These are phyloP conservation scores for Entomortierella parvispora DNA, from an alignment of 192 early-diverging fungal genomes.

Conservation along the genomic window DNA sequence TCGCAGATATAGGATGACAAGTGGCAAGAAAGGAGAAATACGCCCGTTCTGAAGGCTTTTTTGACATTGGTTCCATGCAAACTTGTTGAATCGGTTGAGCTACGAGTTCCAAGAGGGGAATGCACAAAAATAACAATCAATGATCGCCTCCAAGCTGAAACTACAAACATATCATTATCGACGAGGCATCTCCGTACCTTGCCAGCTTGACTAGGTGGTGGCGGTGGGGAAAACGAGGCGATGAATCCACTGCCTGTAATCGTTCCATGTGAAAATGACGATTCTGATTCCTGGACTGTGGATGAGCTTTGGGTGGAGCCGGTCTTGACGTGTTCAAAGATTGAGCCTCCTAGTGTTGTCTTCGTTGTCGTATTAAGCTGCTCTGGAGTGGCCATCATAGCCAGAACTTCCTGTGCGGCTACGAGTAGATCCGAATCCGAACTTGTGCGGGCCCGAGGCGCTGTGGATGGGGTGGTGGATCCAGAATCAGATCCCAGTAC, in stretches of 20 bases:
- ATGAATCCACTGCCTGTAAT: not conserved
- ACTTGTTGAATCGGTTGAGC: constrained; percentile 58
- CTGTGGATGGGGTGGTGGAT: constrained; percentile 15
- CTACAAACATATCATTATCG: too few species aligned
- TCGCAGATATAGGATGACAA: constrained; percentile 52
- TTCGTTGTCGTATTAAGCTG: constrained; percentile 5
- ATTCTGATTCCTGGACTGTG: not conserved
- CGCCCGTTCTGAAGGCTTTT: constrained; percentile 42
- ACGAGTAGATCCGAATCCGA: constrained; percentile 43
- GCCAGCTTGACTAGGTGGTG: constrained; percentile 16
- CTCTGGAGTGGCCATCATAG: constrained; percentile 28
- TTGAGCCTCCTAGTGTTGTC: not conserved
- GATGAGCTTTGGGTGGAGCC: constrained; percentile 21
- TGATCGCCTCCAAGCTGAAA: too few species aligned
- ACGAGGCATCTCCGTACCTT: constrained; percentile 37
- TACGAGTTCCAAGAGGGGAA: too few species aligned
- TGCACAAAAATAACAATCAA: too few species aligned
- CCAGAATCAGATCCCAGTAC: constrained; percentile 21
- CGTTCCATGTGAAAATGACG: not conserved
- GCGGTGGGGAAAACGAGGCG: not conserved
- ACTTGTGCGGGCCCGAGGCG: constrained; percentile 5
- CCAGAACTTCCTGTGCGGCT: constrained; percentile 42
- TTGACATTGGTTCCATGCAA: constrained; percentile 52
- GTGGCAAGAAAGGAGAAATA: constrained; percentile 50
- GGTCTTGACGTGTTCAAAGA: constrained; percentile 36